phyloP scores from a whole-genome alignment of 83 land plant species.

The Diphasiastrum complanatum region DNA sequence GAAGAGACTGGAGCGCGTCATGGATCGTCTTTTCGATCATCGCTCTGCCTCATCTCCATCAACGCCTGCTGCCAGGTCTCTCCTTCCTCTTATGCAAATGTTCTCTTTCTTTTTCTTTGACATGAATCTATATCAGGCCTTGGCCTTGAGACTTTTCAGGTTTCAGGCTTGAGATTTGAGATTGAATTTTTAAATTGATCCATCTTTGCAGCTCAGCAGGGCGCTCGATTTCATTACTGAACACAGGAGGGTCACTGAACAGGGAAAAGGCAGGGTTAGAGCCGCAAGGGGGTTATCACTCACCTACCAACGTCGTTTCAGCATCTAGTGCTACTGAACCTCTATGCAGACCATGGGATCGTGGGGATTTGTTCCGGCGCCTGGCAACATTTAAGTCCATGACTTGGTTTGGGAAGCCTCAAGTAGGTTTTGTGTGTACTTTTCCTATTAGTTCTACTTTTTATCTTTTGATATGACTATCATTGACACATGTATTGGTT shows the following conservation, averaged over 20 bases:
- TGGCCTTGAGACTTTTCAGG: not conserved
- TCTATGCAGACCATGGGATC: conserved; percentile 92
- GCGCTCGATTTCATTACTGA: conserved; percentile 69
- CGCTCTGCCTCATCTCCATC: conserved; percentile 4
- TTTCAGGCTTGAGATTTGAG: not conserved
- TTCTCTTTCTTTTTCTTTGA: not conserved
- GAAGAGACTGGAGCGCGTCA: conserved; percentile 29
- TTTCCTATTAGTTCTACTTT: too few relatives aligned
- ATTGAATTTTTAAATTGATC: not conserved
- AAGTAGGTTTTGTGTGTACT: too few relatives aligned
- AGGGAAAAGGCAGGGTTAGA: conserved; percentile 50
- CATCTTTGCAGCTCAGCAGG: conserved; percentile 73
- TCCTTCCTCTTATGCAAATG: not conserved
- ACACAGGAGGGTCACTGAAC: conserved; percentile 44
- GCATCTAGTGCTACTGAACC: conserved; percentile 40
- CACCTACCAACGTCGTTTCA: conserved; percentile 49
- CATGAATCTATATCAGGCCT: not conserved
- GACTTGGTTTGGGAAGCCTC: conserved; percentile 75
- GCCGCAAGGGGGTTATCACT: conserved; percentile 39
- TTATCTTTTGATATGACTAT: too few relatives aligned
- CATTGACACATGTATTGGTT: too few relatives aligned
- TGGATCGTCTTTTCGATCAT: conserved; percentile 19
- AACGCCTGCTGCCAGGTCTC: conserved; percentile 22
- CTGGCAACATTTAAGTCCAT: conserved; percentile 73
- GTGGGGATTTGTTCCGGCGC: conserved; percentile 78